A percentile compares a stretch with the other conserved stretches of the same genome.
phyloP scores from a whole-genome alignment of 768 basidiomycete genomes.

The Paxillus involutus region DNA sequence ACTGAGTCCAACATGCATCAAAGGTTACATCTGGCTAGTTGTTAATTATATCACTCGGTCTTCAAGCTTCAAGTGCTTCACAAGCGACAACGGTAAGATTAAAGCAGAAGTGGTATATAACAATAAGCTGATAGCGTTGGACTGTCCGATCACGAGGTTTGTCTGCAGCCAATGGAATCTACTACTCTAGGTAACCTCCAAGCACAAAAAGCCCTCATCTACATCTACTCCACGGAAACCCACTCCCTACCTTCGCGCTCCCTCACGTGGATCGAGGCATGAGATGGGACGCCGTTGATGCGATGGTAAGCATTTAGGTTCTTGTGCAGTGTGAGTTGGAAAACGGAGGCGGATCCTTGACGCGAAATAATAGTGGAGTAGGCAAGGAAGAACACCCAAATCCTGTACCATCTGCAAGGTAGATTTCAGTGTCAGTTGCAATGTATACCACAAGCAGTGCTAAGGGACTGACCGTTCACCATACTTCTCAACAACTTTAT shows the following conservation, averaged over 20 bases:
- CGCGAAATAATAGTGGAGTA: constrained; percentile 83
- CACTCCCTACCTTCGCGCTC: constrained; percentile 28
- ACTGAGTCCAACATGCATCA: too few species aligned
- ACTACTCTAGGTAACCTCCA: too few species aligned
- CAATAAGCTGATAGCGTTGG: too few species aligned
- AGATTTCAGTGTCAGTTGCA: background rate
- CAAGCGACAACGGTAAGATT: too few species aligned
- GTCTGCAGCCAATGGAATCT: too few species aligned
- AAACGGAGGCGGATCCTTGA: constrained; percentile 89
- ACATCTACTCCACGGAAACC: constrained; percentile 24
- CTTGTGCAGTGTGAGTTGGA: constrained; percentile 98
- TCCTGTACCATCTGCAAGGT: constrained; percentile 72
- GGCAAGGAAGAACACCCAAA: constrained; percentile 98
- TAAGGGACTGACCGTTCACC: constrained; percentile 58
- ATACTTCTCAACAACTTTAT: constrained; percentile 84
- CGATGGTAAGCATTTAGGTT: constrained; percentile 96
- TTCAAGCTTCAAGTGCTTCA: too few species aligned
- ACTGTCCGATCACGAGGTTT: too few species aligned
- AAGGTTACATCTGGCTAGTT: too few species aligned
- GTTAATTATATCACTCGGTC: too few species aligned
- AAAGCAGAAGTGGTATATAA: too few species aligned
- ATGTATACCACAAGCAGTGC: background rate
- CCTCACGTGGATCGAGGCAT: constrained; percentile 75
- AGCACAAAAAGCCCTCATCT: background rate
- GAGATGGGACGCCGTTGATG: constrained; percentile 78